Percentiles rank a stretch among this genome's conserved stretches.
Evolutionary conservation across 116 monocot genomes (phyloP).

Genomic region (Trichopus zeylanicus): DNA sequence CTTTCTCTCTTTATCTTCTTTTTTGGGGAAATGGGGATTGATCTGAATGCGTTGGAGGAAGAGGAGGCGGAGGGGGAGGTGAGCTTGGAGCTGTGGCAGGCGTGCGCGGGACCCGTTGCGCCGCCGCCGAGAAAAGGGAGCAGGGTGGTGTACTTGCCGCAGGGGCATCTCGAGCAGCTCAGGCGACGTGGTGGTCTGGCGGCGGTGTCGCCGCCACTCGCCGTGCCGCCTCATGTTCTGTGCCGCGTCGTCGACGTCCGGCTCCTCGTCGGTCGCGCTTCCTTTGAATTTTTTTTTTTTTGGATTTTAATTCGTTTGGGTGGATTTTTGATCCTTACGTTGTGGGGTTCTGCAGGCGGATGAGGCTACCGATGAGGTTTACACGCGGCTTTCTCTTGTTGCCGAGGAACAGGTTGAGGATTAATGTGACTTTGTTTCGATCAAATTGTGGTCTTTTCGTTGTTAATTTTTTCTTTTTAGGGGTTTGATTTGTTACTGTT

Average conservation of each 20-base stretch:
- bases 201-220: slow-evolving; percentile 7
- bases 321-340: background rate
- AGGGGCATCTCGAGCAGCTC: slow-evolving; percentile 70
- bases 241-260: slow-evolving; percentile 67
- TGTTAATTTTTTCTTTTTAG: background rate
- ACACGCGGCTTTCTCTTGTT: slow-evolving; percentile 54
- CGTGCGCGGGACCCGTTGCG: slow-evolving; percentile 70
- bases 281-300: background rate
- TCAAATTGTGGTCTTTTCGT: background rate
- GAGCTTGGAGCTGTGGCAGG: slow-evolving; percentile 83
- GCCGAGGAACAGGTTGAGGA: slow-evolving; percentile 44
- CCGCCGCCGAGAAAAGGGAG: slow-evolving; percentile 68
- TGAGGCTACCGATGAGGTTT: slow-evolving; percentile 61
- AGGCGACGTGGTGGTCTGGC: slow-evolving; percentile 10
- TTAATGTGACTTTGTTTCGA: background rate
- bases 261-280: slow-evolving; percentile 35
- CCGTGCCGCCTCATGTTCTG: slow-evolving; percentile 62
- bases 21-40: slow-evolving; percentile 41
- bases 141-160: slow-evolving; percentile 78
- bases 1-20: no score
- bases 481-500: background rate
- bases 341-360: no score
- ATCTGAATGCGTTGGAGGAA: slow-evolving; percentile 33
- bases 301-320: background rate
- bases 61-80: slow-evolving; percentile 30